These are phyloP conservation scores for Ascochyta viciae-villosae DNA, from an alignment of 2,329 filamentous ascomycete species.

Conservation along the genomic window DNA sequence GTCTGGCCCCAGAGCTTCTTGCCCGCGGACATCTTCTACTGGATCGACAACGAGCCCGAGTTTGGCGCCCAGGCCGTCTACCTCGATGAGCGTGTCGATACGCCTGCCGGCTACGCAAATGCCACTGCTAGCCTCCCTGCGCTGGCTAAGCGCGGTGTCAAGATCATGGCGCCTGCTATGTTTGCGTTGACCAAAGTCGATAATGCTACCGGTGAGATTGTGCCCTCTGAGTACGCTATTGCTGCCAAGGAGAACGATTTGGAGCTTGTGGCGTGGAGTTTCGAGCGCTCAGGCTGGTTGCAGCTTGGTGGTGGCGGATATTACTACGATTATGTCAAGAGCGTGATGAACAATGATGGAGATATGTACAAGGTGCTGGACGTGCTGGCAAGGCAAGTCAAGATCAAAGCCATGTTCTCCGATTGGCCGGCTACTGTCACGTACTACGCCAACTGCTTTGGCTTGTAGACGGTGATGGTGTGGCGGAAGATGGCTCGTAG, in stretches of 20 bases:
- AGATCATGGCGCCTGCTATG: slow-evolving; percentile 69
- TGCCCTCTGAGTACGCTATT: slow-evolving; percentile 69
- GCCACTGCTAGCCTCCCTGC: slow-evolving; percentile 64
- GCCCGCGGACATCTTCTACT: slow-evolving; percentile 70
- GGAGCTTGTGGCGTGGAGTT: slow-evolving; percentile 71
- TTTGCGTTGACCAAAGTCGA: slow-evolving; percentile 65
- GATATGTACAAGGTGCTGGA: slow-evolving; percentile 71
- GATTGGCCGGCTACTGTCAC: slow-evolving; percentile 75
- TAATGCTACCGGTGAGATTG: slow-evolving; percentile 59
- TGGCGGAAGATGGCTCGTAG: neutral
- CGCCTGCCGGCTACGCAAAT: slow-evolving; percentile 57
- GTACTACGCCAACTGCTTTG: slow-evolving; percentile 76
- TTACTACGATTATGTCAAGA: slow-evolving; percentile 52
- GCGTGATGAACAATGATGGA: slow-evolving; percentile 67
- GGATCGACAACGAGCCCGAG: slow-evolving; percentile 66
- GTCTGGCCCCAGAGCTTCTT: slow-evolving; percentile 69
- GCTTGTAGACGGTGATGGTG: slow-evolving; percentile 29
- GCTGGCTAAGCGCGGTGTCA: slow-evolving; percentile 65
- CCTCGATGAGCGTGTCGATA: slow-evolving; percentile 66
- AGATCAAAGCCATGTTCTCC: slow-evolving; percentile 68
- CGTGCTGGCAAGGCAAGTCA: slow-evolving; percentile 67
- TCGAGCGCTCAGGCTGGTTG: slow-evolving; percentile 70
- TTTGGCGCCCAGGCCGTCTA: slow-evolving; percentile 69
- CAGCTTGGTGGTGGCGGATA: slow-evolving; percentile 55
- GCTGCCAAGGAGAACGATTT: slow-evolving; percentile 67